Evolutionary conservation across 768 basidiomycete genomes (phyloP), one percentile per base, ranked within the genome.

Genomic region (Coprinellus micaceus): DNA sequence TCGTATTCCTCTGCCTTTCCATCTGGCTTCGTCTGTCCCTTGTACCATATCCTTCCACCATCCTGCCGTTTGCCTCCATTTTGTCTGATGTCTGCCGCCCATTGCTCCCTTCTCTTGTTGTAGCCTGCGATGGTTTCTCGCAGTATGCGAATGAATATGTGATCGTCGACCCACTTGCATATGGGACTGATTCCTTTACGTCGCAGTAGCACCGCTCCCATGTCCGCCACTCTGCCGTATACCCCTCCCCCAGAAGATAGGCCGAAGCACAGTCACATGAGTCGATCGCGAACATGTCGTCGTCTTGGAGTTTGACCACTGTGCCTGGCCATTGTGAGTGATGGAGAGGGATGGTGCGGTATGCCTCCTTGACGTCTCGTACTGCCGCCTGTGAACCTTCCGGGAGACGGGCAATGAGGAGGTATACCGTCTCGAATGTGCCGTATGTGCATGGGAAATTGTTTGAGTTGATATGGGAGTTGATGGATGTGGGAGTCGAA

Each of bases 371-470:
- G 1, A 80, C 68, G 30, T 81, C 75, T 0, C 68, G 56, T 10
- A 74, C 29, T 51, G 72, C 67, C 0, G 63, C 71, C 59, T 79
- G 69, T 0, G 73, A 73, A 0, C 69, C 69, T 15, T 0, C 72
- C 1, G 77, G 77, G 0, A 79, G 71, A 0, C 60, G 54, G 0
- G 43, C 63, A 0, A 77, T 64, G 25, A 71, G 50, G 17, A 67
- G 54, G 19, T 60, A 70, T 0, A 77, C 56, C 0, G 67, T 63
- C 0, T 61, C 48, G 50, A 81, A 80, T 0, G 76, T 78, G 1
- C 75, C 76, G 77, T 76, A 80, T 0, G 72, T 74, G 63, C 74
- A 76, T 0, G 77, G 78, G 48, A 53, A 72, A 69, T 59, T 12
- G 21, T 64, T 49, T 0, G 74, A 60, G 33, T 73, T 46, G 7